Evolutionary conservation across 768 basidiomycete genomes (phyloP), one percentile per base, ranked within the genome.

Genomic region (Russula griseocarnosa): DNA sequence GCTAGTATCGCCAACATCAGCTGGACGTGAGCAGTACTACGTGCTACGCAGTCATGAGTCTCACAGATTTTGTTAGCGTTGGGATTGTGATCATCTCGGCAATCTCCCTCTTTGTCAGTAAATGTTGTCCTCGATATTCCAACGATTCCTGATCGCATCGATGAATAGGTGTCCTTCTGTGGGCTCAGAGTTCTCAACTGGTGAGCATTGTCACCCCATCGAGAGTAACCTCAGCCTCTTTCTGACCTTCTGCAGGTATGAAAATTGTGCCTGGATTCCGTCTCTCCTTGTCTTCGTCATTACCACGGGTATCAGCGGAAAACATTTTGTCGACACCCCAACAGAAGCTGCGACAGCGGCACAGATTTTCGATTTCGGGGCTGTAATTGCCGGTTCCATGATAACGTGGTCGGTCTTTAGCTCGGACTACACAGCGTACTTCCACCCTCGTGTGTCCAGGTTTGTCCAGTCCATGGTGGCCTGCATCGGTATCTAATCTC

Each of bases 51-150:
- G 49, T 55, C 20, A 32, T 36, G 28, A n/a, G 16, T 50, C 42
- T 61, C 34, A 50, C 3, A 52, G 60, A 13, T 57, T 40, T 44
- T 54, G 18, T 1, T 36, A 60, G 49, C 56, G 85, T 94, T 30
- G 92, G 92, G 3, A 94, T 94, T 60, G 86, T 92, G 36, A 84
- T 94, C 56, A 85, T 93, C 47, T 81, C 83, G 0, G 64, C 87
- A 34, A 76, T 90, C 36, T 86, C 90, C 3, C 81, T 94, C 34
- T 84, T 70, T 61, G 77, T 78, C 26, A 60, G 50, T 65, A 34
- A 53, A 44, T n/a, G 22, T 49, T 5, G 49, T 44, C 42, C 26
- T 57, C 56, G 24, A 52, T 30, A 16, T 53, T 24, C 52, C 42
- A 46, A 14, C 18, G 0, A 30, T 34, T 32, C 24, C 55, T 51